Base-by-base conservation (phyloP, 2,329 filamentous ascomycete species). In the Colletotrichum karsti region DNA sequence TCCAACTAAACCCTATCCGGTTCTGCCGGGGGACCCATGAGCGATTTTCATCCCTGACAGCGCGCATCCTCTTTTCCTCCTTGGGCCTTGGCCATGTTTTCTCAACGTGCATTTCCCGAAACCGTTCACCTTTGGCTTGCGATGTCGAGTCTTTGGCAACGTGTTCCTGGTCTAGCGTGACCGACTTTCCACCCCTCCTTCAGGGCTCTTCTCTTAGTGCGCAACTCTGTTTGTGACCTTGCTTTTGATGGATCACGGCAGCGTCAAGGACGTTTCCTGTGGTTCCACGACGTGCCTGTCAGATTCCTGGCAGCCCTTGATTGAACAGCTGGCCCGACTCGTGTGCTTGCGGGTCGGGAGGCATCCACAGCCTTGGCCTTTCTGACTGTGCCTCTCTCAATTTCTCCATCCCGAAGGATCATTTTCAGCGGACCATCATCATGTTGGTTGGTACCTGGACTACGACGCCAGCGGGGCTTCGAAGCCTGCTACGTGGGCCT, bases 41-140 rank as follows among this genome's bases (percentile, higher is more conserved):
- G 65, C 65, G 54, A 65, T 65, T 65, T 68, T 68, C 65, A 54
- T 12, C 53, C 60, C 54, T 55, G 60, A 50, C 64, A 64, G 44
- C 42, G 20, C 53, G 28, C 44, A 55, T 64, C 63, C 58, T 54
- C 54, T 7, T 48, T 57, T 28, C 63, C 63, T 22, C n/a, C 35
- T 44, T 59, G 44, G 53, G 60, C 28, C 37, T 58, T 54, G 37
- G 65, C 61, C 65, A 65, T 48, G 44, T 48, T 67, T 67, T 37
- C 60, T 54, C 35, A 28, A 53, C 51, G 39, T 20, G 24, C 18
- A 46, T 61, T 46, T 44, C n/a, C 46, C 30, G 56, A 65, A 53
- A 53, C 30, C 24, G 30, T 53, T 46, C 54, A 57, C 24, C 13
- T 18, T 35, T 20, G 42, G 42, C 35, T 24, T 30, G 15, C 13